Evolutionary conservation across 2,329 filamentous ascomycete species (phyloP).

Genomic region (Fusarium sp.): DNA sequence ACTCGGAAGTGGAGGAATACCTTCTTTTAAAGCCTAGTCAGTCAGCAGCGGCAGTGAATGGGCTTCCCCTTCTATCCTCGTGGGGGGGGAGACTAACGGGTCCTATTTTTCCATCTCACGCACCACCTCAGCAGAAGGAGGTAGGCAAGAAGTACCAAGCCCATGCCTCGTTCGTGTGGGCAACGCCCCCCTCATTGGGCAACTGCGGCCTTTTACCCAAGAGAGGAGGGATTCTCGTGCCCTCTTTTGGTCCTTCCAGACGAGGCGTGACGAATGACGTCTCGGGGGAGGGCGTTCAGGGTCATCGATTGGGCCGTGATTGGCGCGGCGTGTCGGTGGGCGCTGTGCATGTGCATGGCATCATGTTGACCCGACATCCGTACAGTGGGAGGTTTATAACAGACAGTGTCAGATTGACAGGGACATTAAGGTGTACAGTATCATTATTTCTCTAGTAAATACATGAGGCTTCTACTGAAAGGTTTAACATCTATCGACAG

Average conservation of each 20-base stretch:
- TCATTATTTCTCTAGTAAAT: neutral
- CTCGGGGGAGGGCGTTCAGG: neutral
- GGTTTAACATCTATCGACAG: neutral
- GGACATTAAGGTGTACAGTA: neutral
- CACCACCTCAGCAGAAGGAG: neutral
- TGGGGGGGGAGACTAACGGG: neutral
- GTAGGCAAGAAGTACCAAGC: neutral
- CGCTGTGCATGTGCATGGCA: neutral
- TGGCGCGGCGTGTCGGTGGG: conserved; percentile 11
- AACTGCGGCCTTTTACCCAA: conserved; percentile 14
- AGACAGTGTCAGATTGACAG: neutral
- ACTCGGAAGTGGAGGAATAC: conserved; percentile 15
- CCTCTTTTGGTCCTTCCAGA: conserved; percentile 7
- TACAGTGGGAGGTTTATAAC: neutral
- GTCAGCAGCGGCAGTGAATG: neutral
- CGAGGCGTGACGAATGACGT: conserved; percentile 32
- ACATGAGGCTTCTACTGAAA: too few relatives aligned
- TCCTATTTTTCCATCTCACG: conserved; percentile 14
- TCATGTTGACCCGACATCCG: conserved; percentile 21
- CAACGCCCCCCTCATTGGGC: neutral
- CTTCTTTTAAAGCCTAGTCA: conserved; percentile 20
- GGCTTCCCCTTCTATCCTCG: neutral
- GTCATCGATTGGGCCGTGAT: conserved; percentile 13
- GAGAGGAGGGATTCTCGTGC: conserved; percentile 20
- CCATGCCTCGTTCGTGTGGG: conserved; percentile 10